A percentile compares a stretch with the other conserved stretches of the same genome.
Evolutionary conservation across 495 filamentous ascomycete species (phyloP).

Genomic region (Penicillium egyptiacum): DNA sequence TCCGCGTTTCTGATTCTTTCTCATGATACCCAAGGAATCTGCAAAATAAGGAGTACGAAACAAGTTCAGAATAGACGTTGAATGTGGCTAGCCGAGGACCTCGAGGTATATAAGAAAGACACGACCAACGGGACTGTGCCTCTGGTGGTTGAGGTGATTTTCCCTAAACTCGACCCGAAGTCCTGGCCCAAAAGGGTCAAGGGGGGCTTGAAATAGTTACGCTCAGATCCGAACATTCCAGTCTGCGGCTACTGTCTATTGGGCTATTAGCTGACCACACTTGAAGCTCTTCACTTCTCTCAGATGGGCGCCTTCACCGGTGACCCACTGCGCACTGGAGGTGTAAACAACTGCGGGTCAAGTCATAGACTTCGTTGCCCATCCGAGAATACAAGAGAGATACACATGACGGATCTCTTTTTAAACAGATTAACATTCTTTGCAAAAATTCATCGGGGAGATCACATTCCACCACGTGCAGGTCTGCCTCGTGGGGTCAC

Average conservation of each 20-base stretch:
- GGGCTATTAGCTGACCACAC: no score
- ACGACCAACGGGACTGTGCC: background rate
- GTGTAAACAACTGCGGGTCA: background rate
- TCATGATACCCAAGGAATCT: background rate
- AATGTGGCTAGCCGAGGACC: background rate
- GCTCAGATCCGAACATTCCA: background rate
- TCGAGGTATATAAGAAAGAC: background rate
- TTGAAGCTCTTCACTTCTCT: background rate
- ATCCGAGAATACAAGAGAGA: background rate
- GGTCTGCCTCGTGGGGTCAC: slow-evolving; percentile 12
- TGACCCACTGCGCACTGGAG: background rate
- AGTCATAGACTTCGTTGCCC: background rate
- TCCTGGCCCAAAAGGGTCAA: background rate
- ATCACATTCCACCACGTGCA: slow-evolving; percentile 8
- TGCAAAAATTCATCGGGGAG: slow-evolving; percentile 2
- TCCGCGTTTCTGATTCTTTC: no score
- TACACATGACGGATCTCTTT: background rate
- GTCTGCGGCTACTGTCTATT: background rate
- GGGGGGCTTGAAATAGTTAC: background rate
- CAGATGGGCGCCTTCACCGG: background rate
- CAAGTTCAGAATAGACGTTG: no score
- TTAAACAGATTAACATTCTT: background rate
- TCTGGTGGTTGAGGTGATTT: no score
- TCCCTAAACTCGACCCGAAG: background rate
- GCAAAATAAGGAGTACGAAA: background rate